Base-by-base conservation (phyloP, 176 grass and related monocot genomes). In the Avena eriantha region DNA sequence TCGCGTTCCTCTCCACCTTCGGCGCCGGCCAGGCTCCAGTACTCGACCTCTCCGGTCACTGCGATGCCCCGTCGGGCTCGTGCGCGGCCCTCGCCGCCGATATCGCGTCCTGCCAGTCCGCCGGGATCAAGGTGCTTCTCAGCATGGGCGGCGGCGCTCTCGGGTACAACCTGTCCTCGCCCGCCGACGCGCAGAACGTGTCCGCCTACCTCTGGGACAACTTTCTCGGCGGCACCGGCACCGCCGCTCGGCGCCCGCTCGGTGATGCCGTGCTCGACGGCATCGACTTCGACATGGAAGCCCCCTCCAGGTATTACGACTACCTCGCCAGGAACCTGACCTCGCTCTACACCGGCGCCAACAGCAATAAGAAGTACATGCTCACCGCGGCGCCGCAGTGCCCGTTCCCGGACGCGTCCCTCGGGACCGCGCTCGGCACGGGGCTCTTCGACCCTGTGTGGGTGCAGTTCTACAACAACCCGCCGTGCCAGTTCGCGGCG, bases 381-480 rank as follows among this genome's bases (percentile, higher is more conserved):
- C 71, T 96, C 74, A 69, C 82, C 13, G 90, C 92, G 2, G 88
- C 86, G 67, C 91, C 91, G 4, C 81, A 89, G 84, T 95, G 89
- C 57, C 83, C 70, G 7, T 93, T 86, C 94, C 94, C 89, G 4
- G 89, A 93, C 78, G 31, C 12, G 9, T 60, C 50, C 4, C 86
- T 95, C 0, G 35, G 2, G 0, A 2, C 48, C 3, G 90, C 88
- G 74, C 76, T 94, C n/a, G 23, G 16, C 14, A 90, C 89, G 3
- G 87, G 89, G 55, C 79, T 92, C 14, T 95, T 97, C 70, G 89
- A 97, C 89, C 93, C 93, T 87, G 91, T 97, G 33, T 97, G 95
- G 95, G 87, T 97, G 54, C 95, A 97, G 84, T 97, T 97, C 71
- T 97, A 93, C 92, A 95, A 95, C 67, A 93, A 97, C 78, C 84